A percentile compares a stretch with the other conserved stretches of the same genome.
phyloP scores from a whole-genome alignment of 2,329 filamentous ascomycete species.

The Xylariaceae sp. region DNA sequence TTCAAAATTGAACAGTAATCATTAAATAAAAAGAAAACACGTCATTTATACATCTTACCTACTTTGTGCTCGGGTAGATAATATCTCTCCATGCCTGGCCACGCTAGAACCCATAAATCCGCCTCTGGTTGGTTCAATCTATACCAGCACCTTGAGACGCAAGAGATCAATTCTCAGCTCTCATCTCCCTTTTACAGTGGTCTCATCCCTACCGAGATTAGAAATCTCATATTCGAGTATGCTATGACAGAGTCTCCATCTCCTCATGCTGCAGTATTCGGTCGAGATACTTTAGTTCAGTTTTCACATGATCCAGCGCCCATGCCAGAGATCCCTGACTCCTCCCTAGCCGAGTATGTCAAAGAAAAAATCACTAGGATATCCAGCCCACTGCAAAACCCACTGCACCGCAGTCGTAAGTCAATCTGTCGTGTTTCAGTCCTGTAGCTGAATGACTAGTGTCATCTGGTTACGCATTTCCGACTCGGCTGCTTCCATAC shows the following conservation, averaged over 20 bases:
- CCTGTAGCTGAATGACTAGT: not conserved
- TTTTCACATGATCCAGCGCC: constrained; percentile 30
- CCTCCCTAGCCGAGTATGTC: constrained; percentile 1
- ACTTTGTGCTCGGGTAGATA: no score
- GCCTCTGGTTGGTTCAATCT: constrained; percentile 18
- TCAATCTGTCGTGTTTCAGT: no score
- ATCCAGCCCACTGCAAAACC: no score
- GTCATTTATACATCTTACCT: no score
- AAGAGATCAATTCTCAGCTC: constrained; percentile 28
- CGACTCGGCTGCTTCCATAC: no score
- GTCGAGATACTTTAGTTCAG: constrained; percentile 19
- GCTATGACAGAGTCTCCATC: constrained; percentile 36
- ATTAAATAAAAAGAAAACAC: no score
- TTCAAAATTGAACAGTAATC: no score
- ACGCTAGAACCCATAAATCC: not conserved
- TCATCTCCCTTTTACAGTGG: constrained; percentile 31
- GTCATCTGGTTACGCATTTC: constrained; percentile 2
- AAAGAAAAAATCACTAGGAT: constrained; percentile 2
- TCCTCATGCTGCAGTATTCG: constrained; percentile 2
- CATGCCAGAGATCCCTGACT: constrained; percentile 1
- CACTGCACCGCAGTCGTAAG: constrained; percentile 4
- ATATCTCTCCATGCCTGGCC: not conserved
- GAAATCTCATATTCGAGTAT: constrained; percentile 44
- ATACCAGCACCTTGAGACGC: constrained; percentile 22
- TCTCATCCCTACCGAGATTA: constrained; percentile 40